Percentiles rank a stretch among this genome's conserved stretches.
Conservation (phyloP, 306 rosid species). For the Dryas alaskensis region DNA sequence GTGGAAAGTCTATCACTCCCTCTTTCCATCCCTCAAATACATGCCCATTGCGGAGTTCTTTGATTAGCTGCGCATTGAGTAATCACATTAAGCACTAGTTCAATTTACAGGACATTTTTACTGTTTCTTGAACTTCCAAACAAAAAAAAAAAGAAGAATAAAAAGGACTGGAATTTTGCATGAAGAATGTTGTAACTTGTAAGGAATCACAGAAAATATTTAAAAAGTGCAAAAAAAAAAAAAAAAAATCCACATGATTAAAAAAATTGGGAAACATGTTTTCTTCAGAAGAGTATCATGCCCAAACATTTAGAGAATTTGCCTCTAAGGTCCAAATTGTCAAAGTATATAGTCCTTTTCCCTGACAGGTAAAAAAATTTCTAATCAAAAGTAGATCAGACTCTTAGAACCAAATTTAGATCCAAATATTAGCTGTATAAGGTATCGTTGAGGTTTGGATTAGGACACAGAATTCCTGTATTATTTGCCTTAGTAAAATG, state of each 20-base stretch:
- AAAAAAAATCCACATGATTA: neutral
- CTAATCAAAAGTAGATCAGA: neutral
- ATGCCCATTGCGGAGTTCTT: constrained; percentile 63
- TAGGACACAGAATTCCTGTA: neutral
- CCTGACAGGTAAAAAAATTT: neutral
- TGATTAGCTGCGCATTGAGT: constrained; percentile 53
- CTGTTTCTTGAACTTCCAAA: neutral
- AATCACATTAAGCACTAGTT: constrained; percentile 15
- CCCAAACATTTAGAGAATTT: neutral
- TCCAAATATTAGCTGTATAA: neutral
- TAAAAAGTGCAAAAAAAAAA: neutral
- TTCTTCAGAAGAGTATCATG: neutral
- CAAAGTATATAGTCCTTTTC: neutral
- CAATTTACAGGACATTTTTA: neutral
- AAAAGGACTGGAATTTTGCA: neutral
- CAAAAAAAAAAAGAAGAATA: too few relatives aligned
- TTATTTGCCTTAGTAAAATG: neutral
- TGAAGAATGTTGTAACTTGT: neutral
- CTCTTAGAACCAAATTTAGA: neutral
- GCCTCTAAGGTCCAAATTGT: neutral
- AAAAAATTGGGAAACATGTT: neutral
- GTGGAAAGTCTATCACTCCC: constrained; percentile 75
- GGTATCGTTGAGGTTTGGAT: too few relatives aligned
- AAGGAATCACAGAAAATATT: neutral
- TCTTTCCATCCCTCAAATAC: constrained; percentile 97